Evolutionary conservation across 2,329 filamentous ascomycete genomes (phyloP).

Genomic region (Arthrinium phaeospermum): DNA sequence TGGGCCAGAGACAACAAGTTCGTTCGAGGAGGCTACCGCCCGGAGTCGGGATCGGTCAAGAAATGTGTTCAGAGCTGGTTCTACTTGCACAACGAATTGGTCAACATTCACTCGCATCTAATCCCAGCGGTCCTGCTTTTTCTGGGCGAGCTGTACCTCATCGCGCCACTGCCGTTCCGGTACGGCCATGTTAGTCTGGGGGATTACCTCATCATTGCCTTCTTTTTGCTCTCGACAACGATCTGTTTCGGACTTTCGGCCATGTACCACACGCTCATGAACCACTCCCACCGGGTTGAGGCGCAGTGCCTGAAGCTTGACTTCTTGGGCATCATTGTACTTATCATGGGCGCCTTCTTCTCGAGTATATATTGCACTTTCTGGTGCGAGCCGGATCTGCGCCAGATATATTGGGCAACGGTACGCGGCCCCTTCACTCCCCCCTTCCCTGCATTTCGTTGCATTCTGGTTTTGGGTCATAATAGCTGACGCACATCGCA

Average conservation of each 20-base stretch:
- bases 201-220: constrained; percentile 46
- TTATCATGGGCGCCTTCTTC: constrained; percentile 46
- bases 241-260: constrained; percentile 45
- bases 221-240: constrained; percentile 44
- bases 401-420: constrained; percentile 42
- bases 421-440: constrained; percentile 32
- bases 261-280: constrained; percentile 46
- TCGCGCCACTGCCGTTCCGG: constrained; percentile 26
- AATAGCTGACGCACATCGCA: background rate
- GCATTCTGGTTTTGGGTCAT: background rate
- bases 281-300: constrained; percentile 43
- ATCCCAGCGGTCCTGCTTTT: constrained; percentile 47
- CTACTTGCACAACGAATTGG: constrained; percentile 50
- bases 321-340: constrained; percentile 44
- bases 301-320: constrained; percentile 46
- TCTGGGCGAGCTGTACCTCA: constrained; percentile 37
- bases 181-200: constrained; percentile 24
- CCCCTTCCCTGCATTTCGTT: background rate
- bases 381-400: constrained; percentile 43
- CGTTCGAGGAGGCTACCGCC: constrained; percentile 50
- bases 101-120: constrained; percentile 52
- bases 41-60: constrained; percentile 42
- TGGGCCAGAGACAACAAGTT: constrained; percentile 51
- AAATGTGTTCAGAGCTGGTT: constrained; percentile 46
- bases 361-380: constrained; percentile 48